These are phyloP conservation scores for Heracleum sosnowskyi DNA, from an alignment of 129 eudicot species.

Conservation along the genomic window DNA sequence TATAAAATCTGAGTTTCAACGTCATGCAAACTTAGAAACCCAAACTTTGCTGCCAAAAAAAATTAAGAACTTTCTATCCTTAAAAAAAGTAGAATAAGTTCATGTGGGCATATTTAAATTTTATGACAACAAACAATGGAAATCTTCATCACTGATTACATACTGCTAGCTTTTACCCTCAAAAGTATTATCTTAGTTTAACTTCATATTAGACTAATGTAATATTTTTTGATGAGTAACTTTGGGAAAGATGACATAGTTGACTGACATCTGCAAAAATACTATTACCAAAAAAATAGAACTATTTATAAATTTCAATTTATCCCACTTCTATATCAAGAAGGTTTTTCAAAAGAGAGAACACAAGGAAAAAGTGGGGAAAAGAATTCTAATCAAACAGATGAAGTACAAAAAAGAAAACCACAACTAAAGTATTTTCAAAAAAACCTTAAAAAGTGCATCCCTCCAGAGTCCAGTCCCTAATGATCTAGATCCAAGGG, in stretches of 20 bases:
- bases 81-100: not conserved
- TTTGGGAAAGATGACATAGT: not conserved
- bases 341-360: not conserved
- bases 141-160: not conserved
- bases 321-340: not conserved
- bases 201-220: not conserved
- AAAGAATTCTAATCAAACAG: not conserved
- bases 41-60: not conserved
- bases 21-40: not conserved
- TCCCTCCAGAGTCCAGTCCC: not conserved
- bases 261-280: not conserved
- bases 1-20: not conserved
- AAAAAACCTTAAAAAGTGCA: not conserved
- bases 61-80: not conserved
- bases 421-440: not conserved
- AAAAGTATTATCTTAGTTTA: not conserved
- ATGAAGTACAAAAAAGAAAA: not conserved
- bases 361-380: not conserved
- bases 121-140: not conserved
- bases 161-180: not conserved
- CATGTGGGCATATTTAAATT: not conserved
- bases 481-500: not conserved
- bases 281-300: not conserved
- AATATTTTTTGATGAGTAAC: not conserved
- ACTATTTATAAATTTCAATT: not conserved